Evolutionary conservation across 768 basidiomycete species (phyloP), one percentile per base, ranked within the genome.

Genomic region (Grammothele lineata): DNA sequence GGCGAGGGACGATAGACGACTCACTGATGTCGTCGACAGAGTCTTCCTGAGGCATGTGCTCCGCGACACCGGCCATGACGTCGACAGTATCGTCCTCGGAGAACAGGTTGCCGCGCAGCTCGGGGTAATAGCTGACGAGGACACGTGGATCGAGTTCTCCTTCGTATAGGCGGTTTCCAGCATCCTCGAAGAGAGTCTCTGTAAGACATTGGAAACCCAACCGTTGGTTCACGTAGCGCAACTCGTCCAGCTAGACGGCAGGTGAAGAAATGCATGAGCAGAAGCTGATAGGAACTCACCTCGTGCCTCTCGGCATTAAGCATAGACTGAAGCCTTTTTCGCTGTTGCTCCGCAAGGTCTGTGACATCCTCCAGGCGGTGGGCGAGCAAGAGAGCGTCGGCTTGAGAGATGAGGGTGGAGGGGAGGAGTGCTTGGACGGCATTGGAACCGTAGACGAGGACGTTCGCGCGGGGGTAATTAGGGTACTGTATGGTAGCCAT

Each of bases 1-100:
- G 25, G 46, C n/a, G 15, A 25, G 48, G 44, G 40, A 54, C 51
- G 54, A 60, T 12, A 21, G 50, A 47, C 14, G 25, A 83, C 92
- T 85, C 63, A 95, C 93, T 86, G 58, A 95, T 83, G 48, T 87
- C 85, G 50, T 93, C 87, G 5, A 95, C 76, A 5, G 76, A 81
- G 15, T 70, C 70, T 58, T 91, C 84, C 1, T 66, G 57, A 0
- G 83, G 81, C 78, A 93, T 81, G 47, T 77, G 74, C 52, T 83
- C 80, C 47, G 74, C 79, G 3, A 94, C 73, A 8, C 92, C 92
- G 37, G 81, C 72, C 66, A 83, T 93, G 5, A 92, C 69, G 48
- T 87, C 79, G 34, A 86, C 70, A 10, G 74, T 66, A 47, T 89
- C 82, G 8, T 70, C 68, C 7, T 67, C 55, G 10, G 55, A 57